These are phyloP conservation scores for Podila clonocystis DNA, from an alignment of 192 early-diverging fungal species.

Conservation along the genomic window DNA sequence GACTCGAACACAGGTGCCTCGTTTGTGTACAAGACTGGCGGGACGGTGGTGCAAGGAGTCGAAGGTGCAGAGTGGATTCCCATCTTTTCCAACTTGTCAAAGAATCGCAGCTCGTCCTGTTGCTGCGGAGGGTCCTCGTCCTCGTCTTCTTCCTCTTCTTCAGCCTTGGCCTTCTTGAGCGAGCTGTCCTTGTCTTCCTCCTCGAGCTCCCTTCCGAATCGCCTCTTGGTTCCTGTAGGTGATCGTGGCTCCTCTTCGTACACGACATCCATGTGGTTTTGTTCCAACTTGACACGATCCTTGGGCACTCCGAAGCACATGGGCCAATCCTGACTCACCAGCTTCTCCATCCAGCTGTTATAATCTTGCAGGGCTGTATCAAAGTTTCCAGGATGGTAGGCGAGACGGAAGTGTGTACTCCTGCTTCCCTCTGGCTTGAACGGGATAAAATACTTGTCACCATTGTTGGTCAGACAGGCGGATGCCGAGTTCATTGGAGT, in stretches of 20 bases:
- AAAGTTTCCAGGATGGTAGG: conserved; percentile 85
- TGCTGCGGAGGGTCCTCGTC: neutral
- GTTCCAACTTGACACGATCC: neutral
- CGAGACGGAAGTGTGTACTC: conserved; percentile 79
- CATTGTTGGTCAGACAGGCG: conserved; percentile 79
- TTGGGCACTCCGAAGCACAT: conserved; percentile 79
- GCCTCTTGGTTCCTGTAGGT: conserved; percentile 31
- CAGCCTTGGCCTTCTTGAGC: conserved; percentile 33
- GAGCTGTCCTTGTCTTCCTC: conserved; percentile 6
- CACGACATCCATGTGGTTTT: neutral
- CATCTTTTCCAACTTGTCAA: conserved; percentile 3
- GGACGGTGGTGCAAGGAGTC: neutral
- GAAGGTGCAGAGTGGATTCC: conserved; percentile 1
- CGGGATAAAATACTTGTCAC: conserved; percentile 78
- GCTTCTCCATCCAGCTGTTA: conserved; percentile 74
- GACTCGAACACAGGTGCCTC: neutral
- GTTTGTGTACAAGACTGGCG: neutral
- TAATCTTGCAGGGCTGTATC: conserved; percentile 76
- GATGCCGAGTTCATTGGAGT: conserved; percentile 85
- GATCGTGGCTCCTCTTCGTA: neutral
- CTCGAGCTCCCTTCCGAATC: conserved; percentile 5
- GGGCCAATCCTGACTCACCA: conserved; percentile 85
- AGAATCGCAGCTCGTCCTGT: conserved; percentile 15
- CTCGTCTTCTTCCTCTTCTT: neutral
- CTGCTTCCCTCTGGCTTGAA: conserved; percentile 74